Evolutionary conservation across 306 rosid species (phyloP), one percentile per base, ranked within the genome.

Genomic region (Medicago arabica): DNA sequence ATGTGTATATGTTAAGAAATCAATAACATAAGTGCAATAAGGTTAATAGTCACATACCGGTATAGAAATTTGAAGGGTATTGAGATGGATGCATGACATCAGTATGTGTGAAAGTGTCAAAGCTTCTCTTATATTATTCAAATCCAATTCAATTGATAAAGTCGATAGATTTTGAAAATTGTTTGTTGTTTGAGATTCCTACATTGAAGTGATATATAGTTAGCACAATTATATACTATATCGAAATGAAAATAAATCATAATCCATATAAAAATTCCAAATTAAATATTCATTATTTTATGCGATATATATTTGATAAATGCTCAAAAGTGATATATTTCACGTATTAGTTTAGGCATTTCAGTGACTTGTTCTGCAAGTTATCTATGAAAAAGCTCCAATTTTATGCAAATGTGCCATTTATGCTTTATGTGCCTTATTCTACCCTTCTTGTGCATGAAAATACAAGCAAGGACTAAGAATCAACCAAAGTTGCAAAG

Each of bases 91-190:
- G 21, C 75, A 82, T 8, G 67, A 36, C n/a, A 1, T 14, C 19
- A 82, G 15, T 14, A 69, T 4, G 54, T 61, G 59, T 5, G 67
- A 58, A 23, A 72, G 60, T 2, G 72, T 34, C 8, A 64, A 1
- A 6, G 2, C 16, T 44, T 73, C 74, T 12, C 49, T 70, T 21
- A 17, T 16, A 14, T 38, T 49, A 50, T 81, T 81, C 64, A 81
- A 38, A 55, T 81, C 74, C 64, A 81, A 64, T 2, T 81, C 78
- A 64, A 81, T 47, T 23, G 62, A 51, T 38, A 75, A 50, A 5
- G 41, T 39, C 19, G 51, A 31, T 16, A 81, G 14, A 46, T 64
- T 31, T 55, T 2, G 0, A 65, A 71, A 76, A n/a, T 36, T 55
- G 57, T 71, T 39, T 31, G 14, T 44, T 0, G 9, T 0, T 10